Conservation (phyloP, 208 protist species). For the Leishmania major region DNA sequence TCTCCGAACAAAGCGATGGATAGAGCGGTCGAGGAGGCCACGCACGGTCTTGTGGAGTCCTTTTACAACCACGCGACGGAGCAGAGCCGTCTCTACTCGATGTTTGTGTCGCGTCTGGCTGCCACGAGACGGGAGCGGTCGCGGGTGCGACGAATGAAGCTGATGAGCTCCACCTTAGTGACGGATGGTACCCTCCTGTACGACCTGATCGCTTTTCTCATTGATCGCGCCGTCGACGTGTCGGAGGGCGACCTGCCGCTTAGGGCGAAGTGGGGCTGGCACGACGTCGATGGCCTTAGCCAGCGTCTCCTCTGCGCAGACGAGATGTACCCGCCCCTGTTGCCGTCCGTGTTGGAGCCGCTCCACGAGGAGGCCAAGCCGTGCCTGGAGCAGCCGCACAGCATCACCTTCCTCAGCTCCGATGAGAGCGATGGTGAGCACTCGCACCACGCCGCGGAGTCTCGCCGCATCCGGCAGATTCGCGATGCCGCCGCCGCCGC, state of each 20-base stretch:
- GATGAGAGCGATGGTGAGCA: slow-evolving; percentile 86
- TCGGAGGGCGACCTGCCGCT: slow-evolving; percentile 44
- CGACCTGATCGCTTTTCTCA: slow-evolving; percentile 83
- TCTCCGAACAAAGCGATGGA: slow-evolving; percentile 26
- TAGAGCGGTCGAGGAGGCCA: slow-evolving; percentile 48
- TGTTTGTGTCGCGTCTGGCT: slow-evolving; percentile 66
- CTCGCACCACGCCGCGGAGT: slow-evolving; percentile 73
- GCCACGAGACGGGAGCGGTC: slow-evolving; percentile 62
- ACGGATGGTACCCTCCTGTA: slow-evolving; percentile 71
- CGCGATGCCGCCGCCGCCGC: slow-evolving; percentile 24
- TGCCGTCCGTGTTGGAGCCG: slow-evolving; percentile 31
- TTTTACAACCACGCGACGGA: slow-evolving; percentile 70
- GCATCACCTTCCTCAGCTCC: slow-evolving; percentile 81
- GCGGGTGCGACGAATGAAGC: slow-evolving; percentile 69
- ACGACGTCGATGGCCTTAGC: slow-evolving; percentile 85
- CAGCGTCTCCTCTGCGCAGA: slow-evolving; percentile 50
- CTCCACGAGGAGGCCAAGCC: slow-evolving; percentile 31
- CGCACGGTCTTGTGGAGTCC: slow-evolving; percentile 56
- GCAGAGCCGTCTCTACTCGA: slow-evolving; percentile 55
- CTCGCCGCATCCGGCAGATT: slow-evolving; percentile 39
- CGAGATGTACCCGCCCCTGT: slow-evolving; percentile 73
- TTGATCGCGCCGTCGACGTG: slow-evolving; percentile 83
- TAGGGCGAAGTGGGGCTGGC: slow-evolving; percentile 56
- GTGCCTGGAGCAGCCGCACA: slow-evolving; percentile 46
- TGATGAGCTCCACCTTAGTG: slow-evolving; percentile 77